Evolutionary conservation across 192 early-diverging fungal genomes (phyloP).

Genomic region (Chytriomyces sp.): DNA sequence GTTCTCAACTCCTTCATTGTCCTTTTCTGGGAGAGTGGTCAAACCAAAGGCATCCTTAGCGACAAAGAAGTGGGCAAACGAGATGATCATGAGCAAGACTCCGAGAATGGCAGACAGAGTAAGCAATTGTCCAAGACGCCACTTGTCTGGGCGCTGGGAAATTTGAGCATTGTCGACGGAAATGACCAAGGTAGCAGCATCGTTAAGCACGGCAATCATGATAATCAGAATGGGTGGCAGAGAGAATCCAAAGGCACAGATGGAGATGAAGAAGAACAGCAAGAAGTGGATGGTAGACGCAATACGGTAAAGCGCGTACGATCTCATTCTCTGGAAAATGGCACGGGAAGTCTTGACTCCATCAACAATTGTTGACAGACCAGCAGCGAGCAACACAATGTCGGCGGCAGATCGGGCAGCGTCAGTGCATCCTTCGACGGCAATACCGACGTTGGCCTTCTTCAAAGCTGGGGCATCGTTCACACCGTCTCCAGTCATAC

Average conservation of each 20-base stretch:
- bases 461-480: conserved; percentile 98
- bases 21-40: conserved; percentile 8
- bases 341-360: conserved; percentile 87
- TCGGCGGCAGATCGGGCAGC: conserved; percentile 94
- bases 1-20: conserved; percentile 1
- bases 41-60: conserved; percentile 67
- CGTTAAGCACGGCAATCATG: conserved; percentile 90
- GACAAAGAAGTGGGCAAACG: conserved; percentile 80
- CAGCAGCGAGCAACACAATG: conserved; percentile 89
- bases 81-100: conserved; percentile 65
- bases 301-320: conserved; percentile 81
- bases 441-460: conserved; percentile 97
- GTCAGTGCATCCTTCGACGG: conserved; percentile 94
- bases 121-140: conserved; percentile 92
- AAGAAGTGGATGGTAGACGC: conserved; percentile 94
- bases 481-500: conserved; percentile 98
- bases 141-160: conserved; percentile 88
- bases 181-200: conserved; percentile 83
- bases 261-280: conserved; percentile 94
- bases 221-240: conserved; percentile 82
- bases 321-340: conserved; percentile 95
- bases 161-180: conserved; percentile 93
- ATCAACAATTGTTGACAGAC: conserved; percentile 91
- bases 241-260: conserved; percentile 78
- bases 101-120: conserved; percentile 80